Conservation (phyloP, 192 early-diverging fungal genomes). For the Rhizophagus clarus region DNA sequence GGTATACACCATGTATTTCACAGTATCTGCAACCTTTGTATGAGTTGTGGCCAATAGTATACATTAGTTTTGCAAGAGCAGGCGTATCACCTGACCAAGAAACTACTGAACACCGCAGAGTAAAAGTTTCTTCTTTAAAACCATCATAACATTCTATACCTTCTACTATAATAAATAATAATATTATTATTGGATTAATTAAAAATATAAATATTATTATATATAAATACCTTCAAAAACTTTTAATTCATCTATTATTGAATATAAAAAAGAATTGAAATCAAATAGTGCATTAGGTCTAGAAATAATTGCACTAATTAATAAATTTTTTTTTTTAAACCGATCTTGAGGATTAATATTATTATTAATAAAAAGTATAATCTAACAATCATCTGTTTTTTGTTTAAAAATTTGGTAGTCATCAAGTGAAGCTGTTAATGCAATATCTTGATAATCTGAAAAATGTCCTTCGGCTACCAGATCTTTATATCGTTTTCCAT, state of each 20-base stretch:
- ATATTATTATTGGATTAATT: too few relatives aligned
- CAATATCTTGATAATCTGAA: constrained; percentile 2
- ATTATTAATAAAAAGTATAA: not conserved
- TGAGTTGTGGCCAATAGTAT: not conserved
- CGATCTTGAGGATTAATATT: not conserved
- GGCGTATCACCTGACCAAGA: not conserved
- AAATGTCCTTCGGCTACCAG: not conserved
- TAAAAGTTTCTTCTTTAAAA: not conserved
- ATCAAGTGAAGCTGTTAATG: constrained; percentile 4
- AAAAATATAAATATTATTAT: too few relatives aligned
- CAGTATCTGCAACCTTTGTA: not conserved
- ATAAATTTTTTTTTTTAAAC: not conserved
- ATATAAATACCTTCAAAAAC: too few relatives aligned
- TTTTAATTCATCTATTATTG: not conserved
- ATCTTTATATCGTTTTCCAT: not conserved
- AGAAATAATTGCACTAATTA: not conserved
- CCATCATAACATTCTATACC: too few relatives aligned
- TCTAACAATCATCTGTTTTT: constrained; percentile 2
- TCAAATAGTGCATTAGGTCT: not conserved
- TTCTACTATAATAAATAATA: too few relatives aligned
- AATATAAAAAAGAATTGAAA: not conserved
- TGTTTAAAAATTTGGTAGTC: constrained; percentile 2
- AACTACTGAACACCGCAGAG: not conserved
- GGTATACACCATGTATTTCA: not conserved
- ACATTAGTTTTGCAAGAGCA: not conserved